These are phyloP conservation scores for Plasmodium berghei DNA, from an alignment of 169 alveolate genomes.

Conservation along the genomic window DNA sequence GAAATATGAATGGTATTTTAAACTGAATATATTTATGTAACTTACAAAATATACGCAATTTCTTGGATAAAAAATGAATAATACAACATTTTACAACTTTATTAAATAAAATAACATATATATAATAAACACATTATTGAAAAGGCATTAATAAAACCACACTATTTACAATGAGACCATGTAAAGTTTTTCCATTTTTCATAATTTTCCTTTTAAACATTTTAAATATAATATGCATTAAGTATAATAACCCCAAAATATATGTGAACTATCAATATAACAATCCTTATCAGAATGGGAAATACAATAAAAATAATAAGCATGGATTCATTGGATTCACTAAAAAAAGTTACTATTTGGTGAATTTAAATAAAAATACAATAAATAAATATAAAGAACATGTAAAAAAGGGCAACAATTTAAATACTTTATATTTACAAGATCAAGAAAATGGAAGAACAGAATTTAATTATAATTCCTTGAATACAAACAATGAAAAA, in stretches of 20 bases:
- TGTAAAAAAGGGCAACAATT: conserved; percentile 34
- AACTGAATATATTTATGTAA: too few relatives aligned
- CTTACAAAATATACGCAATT: too few relatives aligned
- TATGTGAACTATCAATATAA: conserved; percentile 15
- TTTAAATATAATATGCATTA: conserved; percentile 50
- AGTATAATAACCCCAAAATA: conserved; percentile 7
- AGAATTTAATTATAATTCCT: conserved; percentile 25
- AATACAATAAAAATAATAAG: conserved; percentile 5
- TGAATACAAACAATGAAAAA: conserved; percentile 30
- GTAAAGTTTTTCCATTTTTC: conserved; percentile 10
- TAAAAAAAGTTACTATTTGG: conserved; percentile 28
- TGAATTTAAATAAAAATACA: conserved; percentile 44
- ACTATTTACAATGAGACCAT: conserved; percentile 29
- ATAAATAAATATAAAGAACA: conserved; percentile 16
- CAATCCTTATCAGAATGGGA: not conserved
- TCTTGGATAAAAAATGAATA: too few relatives aligned
- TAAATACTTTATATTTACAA: conserved; percentile 40
- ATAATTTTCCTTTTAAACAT: conserved; percentile 17
- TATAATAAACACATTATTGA: not conserved
- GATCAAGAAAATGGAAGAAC: conserved; percentile 37
- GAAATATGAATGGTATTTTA: too few relatives aligned
- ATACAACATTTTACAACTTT: too few relatives aligned
- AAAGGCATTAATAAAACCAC: conserved; percentile 5
- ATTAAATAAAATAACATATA: too few relatives aligned
- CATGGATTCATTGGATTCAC: conserved; percentile 56